Conservation (phyloP, 2,329 filamentous ascomycete genomes). For the Fusarium nygamai region DNA sequence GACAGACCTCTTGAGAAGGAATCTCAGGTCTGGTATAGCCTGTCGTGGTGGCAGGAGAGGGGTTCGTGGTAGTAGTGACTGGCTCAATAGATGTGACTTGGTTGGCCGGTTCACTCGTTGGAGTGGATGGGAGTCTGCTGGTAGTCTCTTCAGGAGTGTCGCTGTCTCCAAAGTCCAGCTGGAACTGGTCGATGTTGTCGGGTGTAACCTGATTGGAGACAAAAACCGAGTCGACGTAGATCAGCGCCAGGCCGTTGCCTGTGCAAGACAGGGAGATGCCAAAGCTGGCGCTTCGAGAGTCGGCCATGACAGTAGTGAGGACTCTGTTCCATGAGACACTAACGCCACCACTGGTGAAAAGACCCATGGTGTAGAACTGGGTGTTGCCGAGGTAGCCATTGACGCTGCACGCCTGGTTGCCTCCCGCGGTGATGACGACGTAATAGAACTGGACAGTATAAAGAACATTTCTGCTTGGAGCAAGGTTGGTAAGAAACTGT, state of each 20-base stretch:
- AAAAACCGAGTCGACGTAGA: constrained; percentile 21
- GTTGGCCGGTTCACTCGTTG: neutral
- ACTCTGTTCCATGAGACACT: constrained; percentile 1
- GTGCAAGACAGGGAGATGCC: constrained; percentile 10
- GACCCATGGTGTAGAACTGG: neutral
- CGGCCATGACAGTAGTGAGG: neutral
- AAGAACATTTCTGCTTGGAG: neutral
- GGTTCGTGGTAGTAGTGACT: neutral
- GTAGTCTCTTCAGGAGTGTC: neutral
- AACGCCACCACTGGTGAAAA: neutral
- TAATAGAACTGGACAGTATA: constrained; percentile 29
- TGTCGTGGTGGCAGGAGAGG: neutral
- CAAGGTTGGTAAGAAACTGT: neutral
- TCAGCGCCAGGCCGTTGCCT: neutral
- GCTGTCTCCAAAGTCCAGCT: neutral
- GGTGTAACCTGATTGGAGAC: constrained; percentile 18
- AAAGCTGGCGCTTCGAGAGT: neutral
- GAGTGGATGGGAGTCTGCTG: no score
- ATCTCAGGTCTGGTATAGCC: neutral
- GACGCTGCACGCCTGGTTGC: neutral
- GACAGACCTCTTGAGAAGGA: neutral
- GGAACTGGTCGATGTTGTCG: constrained; percentile 6
- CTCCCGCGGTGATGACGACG: neutral
- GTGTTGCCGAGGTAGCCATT: neutral
- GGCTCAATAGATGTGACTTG: neutral